Conservation (phyloP, 2,329 filamentous ascomycete species). For the Fusarium pseudocircinatum region DNA sequence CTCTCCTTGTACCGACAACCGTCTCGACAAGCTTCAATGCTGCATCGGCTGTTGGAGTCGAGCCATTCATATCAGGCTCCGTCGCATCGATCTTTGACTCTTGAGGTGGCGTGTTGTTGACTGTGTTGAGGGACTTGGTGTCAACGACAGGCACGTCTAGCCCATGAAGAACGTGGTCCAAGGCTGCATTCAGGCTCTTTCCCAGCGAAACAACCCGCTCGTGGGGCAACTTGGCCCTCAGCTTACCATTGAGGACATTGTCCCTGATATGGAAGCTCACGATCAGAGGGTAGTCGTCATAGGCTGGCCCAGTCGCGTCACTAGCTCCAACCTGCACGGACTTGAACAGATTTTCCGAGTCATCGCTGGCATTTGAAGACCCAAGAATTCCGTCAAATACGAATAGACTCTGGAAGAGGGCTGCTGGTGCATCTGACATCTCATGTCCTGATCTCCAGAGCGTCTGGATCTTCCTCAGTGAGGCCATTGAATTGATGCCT, state of each 20-base stretch:
- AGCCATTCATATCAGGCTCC: background rate
- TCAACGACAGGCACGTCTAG: background rate
- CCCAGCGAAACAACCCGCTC: background rate
- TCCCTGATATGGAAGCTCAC: conserved; percentile 21
- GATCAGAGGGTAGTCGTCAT: conserved; percentile 24
- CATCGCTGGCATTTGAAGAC: background rate
- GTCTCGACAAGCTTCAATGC: background rate
- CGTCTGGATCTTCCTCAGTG: conserved; percentile 11
- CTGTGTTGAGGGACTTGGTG: background rate
- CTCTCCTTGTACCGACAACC: background rate
- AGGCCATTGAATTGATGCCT: conserved; percentile 15
- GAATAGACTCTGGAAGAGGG: conserved; percentile 22
- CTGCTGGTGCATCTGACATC: background rate
- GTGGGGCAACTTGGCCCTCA: background rate
- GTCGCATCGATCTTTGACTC: rapidly evolving
- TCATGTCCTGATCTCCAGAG: background rate
- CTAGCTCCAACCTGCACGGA: background rate
- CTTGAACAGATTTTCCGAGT: background rate
- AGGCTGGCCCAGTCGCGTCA: background rate
- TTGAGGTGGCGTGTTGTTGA: rapidly evolving
- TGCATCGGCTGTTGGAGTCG: background rate
- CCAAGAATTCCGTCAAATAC: conserved; percentile 18
- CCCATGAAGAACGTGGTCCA: background rate
- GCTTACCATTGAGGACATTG: background rate
- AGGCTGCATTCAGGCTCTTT: background rate